phyloP scores from a whole-genome alignment of 2,329 filamentous ascomycete genomes.

The Ophiocordyceps australis region DNA sequence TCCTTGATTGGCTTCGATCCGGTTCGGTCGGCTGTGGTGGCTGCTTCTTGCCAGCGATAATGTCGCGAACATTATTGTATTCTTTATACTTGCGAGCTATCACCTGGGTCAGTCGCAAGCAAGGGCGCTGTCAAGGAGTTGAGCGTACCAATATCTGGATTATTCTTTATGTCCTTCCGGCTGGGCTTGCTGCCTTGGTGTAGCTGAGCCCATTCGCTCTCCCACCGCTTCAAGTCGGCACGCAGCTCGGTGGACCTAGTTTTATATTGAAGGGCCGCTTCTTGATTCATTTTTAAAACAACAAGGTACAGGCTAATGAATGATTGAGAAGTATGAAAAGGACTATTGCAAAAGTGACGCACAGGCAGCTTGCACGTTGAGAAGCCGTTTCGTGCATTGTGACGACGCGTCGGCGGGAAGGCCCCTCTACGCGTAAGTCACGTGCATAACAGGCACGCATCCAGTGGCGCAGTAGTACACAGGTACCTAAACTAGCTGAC shows the following conservation, averaged over 20 bases:
- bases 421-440: too few relatives aligned
- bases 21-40: constrained; percentile 13
- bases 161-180: constrained; percentile 59
- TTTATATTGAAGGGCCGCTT: constrained; percentile 25
- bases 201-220: constrained; percentile 43
- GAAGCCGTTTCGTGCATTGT: too few relatives aligned
- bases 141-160: constrained; percentile 53
- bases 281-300: constrained; percentile 33
- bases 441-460: too few relatives aligned
- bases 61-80: constrained; percentile 48
- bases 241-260: constrained; percentile 35
- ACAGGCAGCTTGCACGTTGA: too few relatives aligned
- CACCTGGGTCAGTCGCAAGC: neutral
- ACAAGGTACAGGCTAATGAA: too few relatives aligned
- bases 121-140: neutral
- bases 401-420: too few relatives aligned
- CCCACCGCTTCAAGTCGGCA: constrained; percentile 57
- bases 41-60: constrained; percentile 33
- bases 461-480: too few relatives aligned
- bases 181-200: constrained; percentile 52
- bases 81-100: constrained; percentile 58
- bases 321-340: too few relatives aligned
- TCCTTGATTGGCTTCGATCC: constrained; percentile 11
- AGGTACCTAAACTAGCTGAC: too few relatives aligned
- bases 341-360: too few relatives aligned